These are phyloP conservation scores for Lentinula novae-zelandiae DNA, from an alignment of 1,284 basidiomycete genomes.

Conservation along the genomic window DNA sequence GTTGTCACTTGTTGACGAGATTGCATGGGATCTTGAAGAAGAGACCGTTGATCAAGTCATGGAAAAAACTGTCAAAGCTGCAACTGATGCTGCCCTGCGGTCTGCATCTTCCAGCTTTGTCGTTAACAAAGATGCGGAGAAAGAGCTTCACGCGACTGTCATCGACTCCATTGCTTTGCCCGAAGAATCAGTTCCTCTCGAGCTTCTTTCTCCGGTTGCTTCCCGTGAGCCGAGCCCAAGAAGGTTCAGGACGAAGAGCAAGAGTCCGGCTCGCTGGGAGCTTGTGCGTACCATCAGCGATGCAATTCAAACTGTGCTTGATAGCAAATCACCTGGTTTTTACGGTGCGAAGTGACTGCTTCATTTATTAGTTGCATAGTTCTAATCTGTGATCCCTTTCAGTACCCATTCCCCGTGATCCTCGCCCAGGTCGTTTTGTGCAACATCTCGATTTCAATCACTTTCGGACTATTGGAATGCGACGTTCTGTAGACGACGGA, in stretches of 20 bases:
- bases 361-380: conserved; percentile 3
- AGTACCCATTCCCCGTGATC: conserved; percentile 74
- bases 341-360: conserved; percentile 50
- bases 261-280: conserved; percentile 78
- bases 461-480: conserved; percentile 93
- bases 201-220: conserved; percentile 69
- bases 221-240: conserved; percentile 79
- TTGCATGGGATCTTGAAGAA: conserved; percentile 68
- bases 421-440: conserved; percentile 73
- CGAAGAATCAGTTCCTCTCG: conserved; percentile 61
- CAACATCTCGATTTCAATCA: conserved; percentile 84
- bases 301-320: conserved; percentile 66
- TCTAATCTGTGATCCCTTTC: conserved; percentile 12
- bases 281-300: conserved; percentile 71
- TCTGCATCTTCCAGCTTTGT: conserved; percentile 28
- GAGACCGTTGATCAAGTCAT: conserved; percentile 62
- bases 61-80: conserved; percentile 58
- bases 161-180: conserved; percentile 46
- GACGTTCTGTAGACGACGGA: conserved; percentile 88
- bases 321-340: conserved; percentile 57
- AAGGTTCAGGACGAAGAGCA: conserved; percentile 67
- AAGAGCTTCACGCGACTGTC: conserved; percentile 57
- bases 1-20: conserved; percentile 74
- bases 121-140: conserved; percentile 37
- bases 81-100: conserved; percentile 52